Evolutionary conservation across 2,329 filamentous ascomycete genomes (phyloP).

Genomic region (Sporothrix globosa): DNA sequence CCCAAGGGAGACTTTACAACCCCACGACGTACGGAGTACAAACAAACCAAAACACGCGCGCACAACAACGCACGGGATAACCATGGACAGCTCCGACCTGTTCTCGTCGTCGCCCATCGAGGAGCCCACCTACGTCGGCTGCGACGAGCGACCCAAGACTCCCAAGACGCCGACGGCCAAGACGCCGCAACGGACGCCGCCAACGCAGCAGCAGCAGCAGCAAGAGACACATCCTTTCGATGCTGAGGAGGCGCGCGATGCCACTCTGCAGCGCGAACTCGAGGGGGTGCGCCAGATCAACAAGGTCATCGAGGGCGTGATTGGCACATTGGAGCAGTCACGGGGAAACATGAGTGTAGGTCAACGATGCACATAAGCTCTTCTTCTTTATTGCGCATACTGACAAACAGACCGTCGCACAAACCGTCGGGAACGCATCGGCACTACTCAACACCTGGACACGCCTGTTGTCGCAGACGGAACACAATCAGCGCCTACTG

Average conservation of each 20-base stretch:
- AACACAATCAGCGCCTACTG: constrained; percentile 93
- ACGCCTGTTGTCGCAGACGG: constrained; percentile 91
- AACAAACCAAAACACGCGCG: background rate
- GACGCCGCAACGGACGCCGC: constrained; percentile 36
- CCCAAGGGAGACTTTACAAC: background rate
- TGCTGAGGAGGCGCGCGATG: constrained; percentile 70
- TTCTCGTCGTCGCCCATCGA: constrained; percentile 38
- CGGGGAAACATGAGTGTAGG: constrained; percentile 76
- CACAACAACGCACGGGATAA: background rate
- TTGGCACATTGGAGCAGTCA: constrained; percentile 70
- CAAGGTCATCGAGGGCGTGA: constrained; percentile 77
- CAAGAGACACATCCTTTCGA: constrained; percentile 55
- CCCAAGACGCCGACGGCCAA: constrained; percentile 52
- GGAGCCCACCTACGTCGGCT: constrained; percentile 27
- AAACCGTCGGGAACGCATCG: constrained; percentile 84
- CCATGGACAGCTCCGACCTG: constrained; percentile 38
- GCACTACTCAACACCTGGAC: constrained; percentile 94
- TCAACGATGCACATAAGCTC: background rate
- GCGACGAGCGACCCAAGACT: constrained; percentile 46
- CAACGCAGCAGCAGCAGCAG: constrained; percentile 26
- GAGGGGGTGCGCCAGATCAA: constrained; percentile 86
- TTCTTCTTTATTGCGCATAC: constrained; percentile 6
- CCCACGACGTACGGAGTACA: background rate
- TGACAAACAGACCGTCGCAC: constrained; percentile 69
- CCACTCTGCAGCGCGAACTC: constrained; percentile 74